Percentiles rank a stretch among this genome's conserved stretches.
Evolutionary conservation across 2,329 filamentous ascomycete species (phyloP).

Genomic region (Botrytis byssoidea): DNA sequence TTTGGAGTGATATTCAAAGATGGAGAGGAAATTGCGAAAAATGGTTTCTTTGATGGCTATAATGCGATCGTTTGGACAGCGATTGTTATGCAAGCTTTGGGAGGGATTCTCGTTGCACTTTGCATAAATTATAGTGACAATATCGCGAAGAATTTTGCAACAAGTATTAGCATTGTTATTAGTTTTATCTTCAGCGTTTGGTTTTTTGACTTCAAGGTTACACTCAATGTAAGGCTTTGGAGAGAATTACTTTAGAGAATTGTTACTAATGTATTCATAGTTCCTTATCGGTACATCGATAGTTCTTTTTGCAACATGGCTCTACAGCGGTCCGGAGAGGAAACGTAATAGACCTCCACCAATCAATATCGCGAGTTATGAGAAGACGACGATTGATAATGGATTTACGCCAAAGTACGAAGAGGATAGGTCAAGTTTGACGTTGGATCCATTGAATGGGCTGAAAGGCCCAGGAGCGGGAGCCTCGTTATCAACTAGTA

Average conservation of each 20-base stretch:
- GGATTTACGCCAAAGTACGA: conserved; percentile 38
- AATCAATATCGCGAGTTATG: conserved; percentile 69
- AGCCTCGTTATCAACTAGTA: conserved; percentile 48
- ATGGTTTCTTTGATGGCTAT: conserved; percentile 93
- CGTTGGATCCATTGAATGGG: conserved; percentile 37
- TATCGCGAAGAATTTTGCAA: conserved; percentile 91
- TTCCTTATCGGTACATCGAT: conserved; percentile 77
- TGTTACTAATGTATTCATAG: conserved; percentile 46
- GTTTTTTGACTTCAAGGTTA: conserved; percentile 79
- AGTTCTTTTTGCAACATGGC: conserved; percentile 78
- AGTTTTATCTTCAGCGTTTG: conserved; percentile 82
- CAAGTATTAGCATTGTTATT: conserved; percentile 85
- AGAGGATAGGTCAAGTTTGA: conserved; percentile 32
- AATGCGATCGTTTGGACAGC: conserved; percentile 88
- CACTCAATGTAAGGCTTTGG: conserved; percentile 60
- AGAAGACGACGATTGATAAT: conserved; percentile 56
- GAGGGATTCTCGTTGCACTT: conserved; percentile 79
- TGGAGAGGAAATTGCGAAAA: conserved; percentile 75
- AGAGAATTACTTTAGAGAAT: neutral
- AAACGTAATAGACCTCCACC: conserved; percentile 60
- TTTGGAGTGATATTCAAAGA: conserved; percentile 86
- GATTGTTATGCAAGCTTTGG: conserved; percentile 76
- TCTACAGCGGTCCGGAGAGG: conserved; percentile 71
- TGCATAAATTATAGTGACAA: conserved; percentile 84
- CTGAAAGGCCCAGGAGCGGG: conserved; percentile 44